Evolutionary conservation across 768 basidiomycete species (phyloP).

Genomic region (Pleurotus tuoliensis): DNA sequence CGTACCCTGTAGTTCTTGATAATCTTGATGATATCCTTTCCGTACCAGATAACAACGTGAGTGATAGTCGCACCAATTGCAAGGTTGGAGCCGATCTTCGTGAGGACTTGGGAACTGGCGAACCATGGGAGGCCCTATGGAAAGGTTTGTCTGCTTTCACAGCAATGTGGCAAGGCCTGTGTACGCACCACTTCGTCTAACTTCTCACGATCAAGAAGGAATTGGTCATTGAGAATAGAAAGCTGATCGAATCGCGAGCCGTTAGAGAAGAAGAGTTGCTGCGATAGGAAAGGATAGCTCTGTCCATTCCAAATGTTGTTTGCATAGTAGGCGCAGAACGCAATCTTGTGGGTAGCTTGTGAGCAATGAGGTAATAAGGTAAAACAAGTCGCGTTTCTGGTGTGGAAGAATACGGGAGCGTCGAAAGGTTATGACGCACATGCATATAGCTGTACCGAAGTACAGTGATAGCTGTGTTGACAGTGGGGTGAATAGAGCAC

Average conservation of each 20-base stretch:
- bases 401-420: too few species aligned
- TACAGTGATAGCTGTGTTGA: constrained; percentile 51
- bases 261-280: constrained; percentile 37
- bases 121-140: constrained; percentile 41
- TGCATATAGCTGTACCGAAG: constrained; percentile 47
- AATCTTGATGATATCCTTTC: constrained; percentile 39
- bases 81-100: constrained; percentile 32
- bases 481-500: constrained; percentile 48
- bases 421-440: constrained; percentile 28
- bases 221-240: constrained; percentile 48
- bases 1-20: constrained; percentile 38
- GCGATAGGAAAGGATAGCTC: constrained; percentile 54
- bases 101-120: constrained; percentile 39
- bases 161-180: too few species aligned
- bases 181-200: constrained; percentile 37
- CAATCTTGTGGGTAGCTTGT: constrained; percentile 22
- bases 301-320: constrained; percentile 55
- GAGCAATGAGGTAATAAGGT: background rate
- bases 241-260: constrained; percentile 49
- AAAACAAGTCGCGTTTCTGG: too few species aligned
- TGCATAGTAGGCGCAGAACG: constrained; percentile 41
- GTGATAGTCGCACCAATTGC: constrained; percentile 45
- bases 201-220: constrained; percentile 43
- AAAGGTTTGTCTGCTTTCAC: too few species aligned
- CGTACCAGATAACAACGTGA: constrained; percentile 54